A percentile compares a stretch with the other conserved stretches of the same genome.
Evolutionary conservation across 192 early-diverging fungal species (phyloP).

Genomic region (Phlyctochytrium planicorne): DNA sequence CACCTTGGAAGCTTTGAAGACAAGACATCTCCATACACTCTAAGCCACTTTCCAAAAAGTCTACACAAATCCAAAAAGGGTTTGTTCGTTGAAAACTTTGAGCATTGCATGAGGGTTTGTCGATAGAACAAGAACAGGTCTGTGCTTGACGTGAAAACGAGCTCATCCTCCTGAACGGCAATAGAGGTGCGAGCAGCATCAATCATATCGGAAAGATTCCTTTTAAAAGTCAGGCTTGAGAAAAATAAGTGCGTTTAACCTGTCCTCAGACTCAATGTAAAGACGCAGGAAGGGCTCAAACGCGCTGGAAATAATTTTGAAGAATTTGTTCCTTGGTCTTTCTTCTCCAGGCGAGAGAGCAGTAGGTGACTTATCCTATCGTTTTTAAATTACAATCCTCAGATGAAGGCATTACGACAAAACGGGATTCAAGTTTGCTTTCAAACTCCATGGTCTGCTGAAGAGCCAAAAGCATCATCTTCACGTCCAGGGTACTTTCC

Average conservation of each 20-base stretch:
- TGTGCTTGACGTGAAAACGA: slow-evolving; percentile 81
- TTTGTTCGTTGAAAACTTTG: slow-evolving; percentile 79
- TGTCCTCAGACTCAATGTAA: slow-evolving; percentile 87
- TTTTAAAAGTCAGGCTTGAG: slow-evolving; percentile 20
- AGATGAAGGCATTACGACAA: slow-evolving; percentile 49
- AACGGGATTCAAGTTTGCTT: slow-evolving; percentile 74
- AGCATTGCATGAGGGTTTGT: slow-evolving; percentile 81
- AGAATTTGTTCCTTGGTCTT: slow-evolving; percentile 57
- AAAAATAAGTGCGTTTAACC: slow-evolving; percentile 40
- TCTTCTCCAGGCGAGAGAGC: slow-evolving; percentile 26
- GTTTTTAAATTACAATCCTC: slow-evolving; percentile 1
- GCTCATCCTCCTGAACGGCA: slow-evolving; percentile 51
- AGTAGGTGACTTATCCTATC: slow-evolving; percentile 8
- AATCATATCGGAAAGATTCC: slow-evolving; percentile 63
- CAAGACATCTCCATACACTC: slow-evolving; percentile 78
- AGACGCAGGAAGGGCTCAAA: slow-evolving; percentile 88
- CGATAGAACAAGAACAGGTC: slow-evolving; percentile 92
- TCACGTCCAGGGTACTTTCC: slow-evolving; percentile 60
- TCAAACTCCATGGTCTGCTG: slow-evolving; percentile 91
- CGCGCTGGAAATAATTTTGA: slow-evolving; percentile 71
- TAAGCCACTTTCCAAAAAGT: slow-evolving; percentile 79
- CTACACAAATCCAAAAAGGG: slow-evolving; percentile 82
- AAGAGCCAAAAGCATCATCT: slow-evolving; percentile 70
- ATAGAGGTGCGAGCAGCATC: slow-evolving; percentile 47
- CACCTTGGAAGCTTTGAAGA: slow-evolving; percentile 68